Evolutionary conservation across 1,284 basidiomycete genomes (phyloP).

Genomic region (Porogramme epimiltina): DNA sequence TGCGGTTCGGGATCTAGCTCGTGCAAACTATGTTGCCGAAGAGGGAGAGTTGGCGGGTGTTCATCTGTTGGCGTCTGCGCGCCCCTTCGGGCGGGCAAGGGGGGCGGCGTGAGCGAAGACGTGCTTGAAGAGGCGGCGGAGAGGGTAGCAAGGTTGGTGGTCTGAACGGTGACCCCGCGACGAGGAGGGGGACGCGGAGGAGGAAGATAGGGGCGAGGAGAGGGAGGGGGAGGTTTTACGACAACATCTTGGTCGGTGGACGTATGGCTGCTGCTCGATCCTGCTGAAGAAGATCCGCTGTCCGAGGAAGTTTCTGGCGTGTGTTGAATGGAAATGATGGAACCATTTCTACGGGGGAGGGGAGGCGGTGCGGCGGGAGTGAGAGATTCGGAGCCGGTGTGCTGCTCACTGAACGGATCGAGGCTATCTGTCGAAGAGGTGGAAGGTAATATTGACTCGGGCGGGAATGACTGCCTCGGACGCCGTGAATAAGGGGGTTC

Average conservation of each 20-base stretch:
- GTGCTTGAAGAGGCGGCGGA: slow-evolving; percentile 18
- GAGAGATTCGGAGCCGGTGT: slow-evolving; percentile 19
- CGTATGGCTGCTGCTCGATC: slow-evolving; percentile 18
- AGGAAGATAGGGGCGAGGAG: slow-evolving; percentile 19
- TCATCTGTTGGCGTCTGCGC: slow-evolving; percentile 22
- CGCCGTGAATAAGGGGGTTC: slow-evolving; percentile 10
- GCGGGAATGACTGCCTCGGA: slow-evolving; percentile 16
- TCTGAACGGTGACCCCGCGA: slow-evolving; percentile 21
- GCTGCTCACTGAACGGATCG: slow-evolving; percentile 24
- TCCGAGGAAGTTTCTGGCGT: slow-evolving; percentile 18
- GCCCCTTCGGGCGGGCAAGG: slow-evolving; percentile 31
- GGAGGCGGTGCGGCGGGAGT: slow-evolving; percentile 22
- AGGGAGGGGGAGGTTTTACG: slow-evolving; percentile 14
- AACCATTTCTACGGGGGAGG: slow-evolving; percentile 20
- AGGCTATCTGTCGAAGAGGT: slow-evolving; percentile 10
- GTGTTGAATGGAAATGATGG: slow-evolving; percentile 5
- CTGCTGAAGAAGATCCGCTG: slow-evolving; percentile 14
- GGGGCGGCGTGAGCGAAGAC: slow-evolving; percentile 27
- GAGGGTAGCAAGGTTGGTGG: slow-evolving; percentile 5
- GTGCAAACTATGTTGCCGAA: slow-evolving; percentile 18
- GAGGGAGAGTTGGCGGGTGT: slow-evolving; percentile 13
- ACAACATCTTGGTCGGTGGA: slow-evolving; percentile 23
- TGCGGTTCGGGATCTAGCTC: slow-evolving; percentile 14
- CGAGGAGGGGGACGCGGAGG: slow-evolving; percentile 34
- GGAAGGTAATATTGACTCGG: slow-evolving; percentile 4